Evolutionary conservation across 805 yeast genomes (phyloP).

Genomic region (Candida michaelii): DNA sequence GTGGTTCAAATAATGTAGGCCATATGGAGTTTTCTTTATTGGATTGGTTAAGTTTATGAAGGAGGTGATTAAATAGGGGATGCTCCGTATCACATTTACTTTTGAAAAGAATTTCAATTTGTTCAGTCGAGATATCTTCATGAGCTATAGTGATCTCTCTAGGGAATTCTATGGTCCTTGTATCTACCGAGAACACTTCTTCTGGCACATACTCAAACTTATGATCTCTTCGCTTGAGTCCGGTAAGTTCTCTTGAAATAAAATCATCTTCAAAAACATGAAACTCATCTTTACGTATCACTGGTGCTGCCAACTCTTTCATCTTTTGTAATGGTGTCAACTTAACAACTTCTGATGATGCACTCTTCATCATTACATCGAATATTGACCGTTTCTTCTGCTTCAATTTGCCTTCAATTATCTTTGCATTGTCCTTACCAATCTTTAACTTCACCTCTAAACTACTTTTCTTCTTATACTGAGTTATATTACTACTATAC

Average conservation of each 20-base stretch:
- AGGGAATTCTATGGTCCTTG: background rate
- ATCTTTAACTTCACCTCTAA: conserved; percentile 9
- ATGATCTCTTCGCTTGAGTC: background rate
- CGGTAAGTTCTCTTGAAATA: background rate
- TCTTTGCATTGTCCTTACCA: conserved; percentile 3
- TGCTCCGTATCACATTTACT: conserved; percentile 3
- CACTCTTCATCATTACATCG: conserved; percentile 38
- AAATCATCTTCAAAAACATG: conserved; percentile 26
- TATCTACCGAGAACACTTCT: background rate
- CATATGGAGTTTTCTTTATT: conserved; percentile 23
- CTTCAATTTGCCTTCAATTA: conserved; percentile 1
- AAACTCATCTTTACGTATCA: conserved; percentile 26
- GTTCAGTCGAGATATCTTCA: too few species aligned
- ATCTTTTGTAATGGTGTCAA: conserved; percentile 31
- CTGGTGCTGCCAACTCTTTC: conserved; percentile 32
- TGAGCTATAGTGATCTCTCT: too few species aligned
- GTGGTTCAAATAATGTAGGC: conserved; percentile 48
- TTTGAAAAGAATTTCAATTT: background rate
- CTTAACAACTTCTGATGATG: conserved; percentile 26
- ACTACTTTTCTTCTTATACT: conserved; percentile 4
- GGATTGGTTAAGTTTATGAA: background rate
- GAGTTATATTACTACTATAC: conserved; percentile 24
- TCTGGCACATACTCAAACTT: background rate
- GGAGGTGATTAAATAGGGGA: conserved; percentile 4
- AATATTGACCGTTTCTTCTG: conserved; percentile 24